Base-by-base conservation (phyloP, 2,329 filamentous ascomycete species). In the Zymoseptoria crescenta region DNA sequence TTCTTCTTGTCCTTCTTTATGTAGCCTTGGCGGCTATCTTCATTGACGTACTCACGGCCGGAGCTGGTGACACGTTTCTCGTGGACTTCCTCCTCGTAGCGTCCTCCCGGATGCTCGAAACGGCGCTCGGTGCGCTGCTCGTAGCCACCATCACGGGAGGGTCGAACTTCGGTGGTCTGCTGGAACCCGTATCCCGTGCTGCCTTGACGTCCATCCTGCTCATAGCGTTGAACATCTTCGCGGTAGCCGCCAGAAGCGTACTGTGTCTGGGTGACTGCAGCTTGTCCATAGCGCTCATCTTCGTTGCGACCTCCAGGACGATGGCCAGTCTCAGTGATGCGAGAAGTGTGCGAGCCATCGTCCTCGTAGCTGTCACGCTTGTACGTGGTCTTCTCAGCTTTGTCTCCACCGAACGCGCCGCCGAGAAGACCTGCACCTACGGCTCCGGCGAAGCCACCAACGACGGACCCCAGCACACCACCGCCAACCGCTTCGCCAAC, bases 401-500 rank as follows among this genome's bases (percentile, higher is more conserved):
- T 68, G 48, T 57, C 59, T 58, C 61, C 66, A 16, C 79, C 77
- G 56, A 87, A 82, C 13, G 80, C 81, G 10, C 81, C 81, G 9
- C 85, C 83, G 8, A 95, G 80, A 16, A 92, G 75, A 48, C 83
- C 84, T 41, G 82, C 81, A 29, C 80, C 79, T 61, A 82, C 74
- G 27, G 76, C 79, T 29, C 80, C 77, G 28, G 88, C 87, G 35
- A 88, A 74, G 28, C 86, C 84, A 57, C 86, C 87, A 10, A 96
- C 78, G 50, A 96, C 76, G 24, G 87, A 86, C 29, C 88, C 87
- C 1, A 91, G 72, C 9, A 83, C 83, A 54, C 86, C 84, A 53
- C 85, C 85, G 51, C 84, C 83, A 54, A 83, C 80, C 52, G 82
- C 83, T 65, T 86, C 80, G 59, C 81, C 80, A 7, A 82, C 82